Conservation (phyloP, 257 asterid species). For the Solanum virginianum region DNA sequence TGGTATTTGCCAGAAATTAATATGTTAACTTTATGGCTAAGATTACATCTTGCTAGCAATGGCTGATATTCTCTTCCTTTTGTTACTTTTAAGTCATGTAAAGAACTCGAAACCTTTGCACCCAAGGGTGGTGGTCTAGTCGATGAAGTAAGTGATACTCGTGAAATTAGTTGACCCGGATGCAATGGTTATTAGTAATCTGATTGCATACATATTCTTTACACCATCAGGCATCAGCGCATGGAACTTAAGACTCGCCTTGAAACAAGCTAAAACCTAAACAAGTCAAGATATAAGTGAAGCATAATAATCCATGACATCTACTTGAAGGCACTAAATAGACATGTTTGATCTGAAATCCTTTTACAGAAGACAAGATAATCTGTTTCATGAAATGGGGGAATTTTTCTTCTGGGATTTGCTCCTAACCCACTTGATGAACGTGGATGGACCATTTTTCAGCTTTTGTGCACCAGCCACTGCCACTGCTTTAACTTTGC, state of each 20-base stretch:
- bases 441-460: slow-evolving; percentile 43
- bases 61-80: not conserved
- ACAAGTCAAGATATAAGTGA: not conserved
- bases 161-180: not conserved
- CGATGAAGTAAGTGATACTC: not conserved
- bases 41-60: not conserved
- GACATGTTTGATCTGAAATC: not conserved
- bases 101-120: not conserved
- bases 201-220: not conserved
- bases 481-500: slow-evolving; percentile 58
- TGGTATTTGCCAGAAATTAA: not conserved
- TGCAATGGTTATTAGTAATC: not conserved
- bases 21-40: not conserved
- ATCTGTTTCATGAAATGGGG: slow-evolving; percentile 23
- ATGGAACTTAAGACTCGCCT: not conserved
- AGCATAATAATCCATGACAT: not conserved
- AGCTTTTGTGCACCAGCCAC: slow-evolving; percentile 49
- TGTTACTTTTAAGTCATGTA: not conserved
- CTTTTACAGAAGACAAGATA: not conserved
- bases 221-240: not conserved
- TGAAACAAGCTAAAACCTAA: not conserved
- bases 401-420: slow-evolving; percentile 49
- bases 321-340: not conserved
- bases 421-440: slow-evolving; percentile 66
- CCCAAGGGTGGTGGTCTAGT: not conserved